These are phyloP conservation scores for Lactarius vividus DNA, from an alignment of 768 basidiomycete species.

Conservation along the genomic window DNA sequence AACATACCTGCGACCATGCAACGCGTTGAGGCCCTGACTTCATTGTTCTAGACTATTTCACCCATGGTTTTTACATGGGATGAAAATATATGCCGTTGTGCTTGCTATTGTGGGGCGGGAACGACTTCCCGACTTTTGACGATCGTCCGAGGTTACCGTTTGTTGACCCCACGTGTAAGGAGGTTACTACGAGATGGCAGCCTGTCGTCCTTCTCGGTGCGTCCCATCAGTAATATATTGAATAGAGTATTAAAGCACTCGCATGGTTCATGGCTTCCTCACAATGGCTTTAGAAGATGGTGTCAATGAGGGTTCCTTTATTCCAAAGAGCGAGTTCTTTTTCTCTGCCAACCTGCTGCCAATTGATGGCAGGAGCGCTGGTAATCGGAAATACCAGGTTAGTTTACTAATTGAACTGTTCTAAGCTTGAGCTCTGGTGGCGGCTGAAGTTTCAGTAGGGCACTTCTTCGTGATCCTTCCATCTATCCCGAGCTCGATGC, in stretches of 20 bases:
- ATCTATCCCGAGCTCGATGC: slow-evolving; percentile 48
- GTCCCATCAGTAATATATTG: background rate
- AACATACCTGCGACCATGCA: background rate
- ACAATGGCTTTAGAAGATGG: slow-evolving; percentile 21
- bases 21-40: background rate
- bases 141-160: slow-evolving; percentile 29
- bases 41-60: slow-evolving; percentile 4
- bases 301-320: slow-evolving; percentile 25
- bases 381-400: slow-evolving; percentile 28
- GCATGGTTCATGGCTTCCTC: slow-evolving; percentile 20
- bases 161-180: slow-evolving; percentile 26
- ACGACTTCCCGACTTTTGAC: slow-evolving; percentile 26
- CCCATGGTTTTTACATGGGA: slow-evolving; percentile 14
- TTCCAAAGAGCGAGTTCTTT: slow-evolving; percentile 21
- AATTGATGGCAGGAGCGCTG: slow-evolving; percentile 11
- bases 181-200: slow-evolving; percentile 28
- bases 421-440: background rate
- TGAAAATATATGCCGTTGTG: slow-evolving; percentile 29
- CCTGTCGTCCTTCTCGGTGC: slow-evolving; percentile 21
- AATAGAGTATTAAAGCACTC: background rate
- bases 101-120: slow-evolving; percentile 26
- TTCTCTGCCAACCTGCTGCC: background rate
- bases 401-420: too few relatives aligned
- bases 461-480: slow-evolving; percentile 42
- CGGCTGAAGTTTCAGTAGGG: slow-evolving; percentile 25